phyloP scores from a whole-genome alignment of 225 moss, liverwort and hornwort species.

The Polytrichum commune region DNA sequence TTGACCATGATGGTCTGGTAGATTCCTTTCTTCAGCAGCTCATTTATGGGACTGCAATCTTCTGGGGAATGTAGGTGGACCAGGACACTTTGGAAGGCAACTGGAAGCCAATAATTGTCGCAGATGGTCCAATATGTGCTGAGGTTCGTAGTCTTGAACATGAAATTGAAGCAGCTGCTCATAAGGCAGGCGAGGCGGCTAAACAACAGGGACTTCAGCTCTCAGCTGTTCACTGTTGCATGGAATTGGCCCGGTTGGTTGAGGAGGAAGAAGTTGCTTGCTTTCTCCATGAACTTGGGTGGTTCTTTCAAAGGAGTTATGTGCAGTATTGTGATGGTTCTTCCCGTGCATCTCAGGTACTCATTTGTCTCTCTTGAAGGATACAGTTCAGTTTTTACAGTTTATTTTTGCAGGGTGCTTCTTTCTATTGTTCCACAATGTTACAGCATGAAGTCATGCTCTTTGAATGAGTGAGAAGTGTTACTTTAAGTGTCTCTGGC shows the following conservation, averaged over 20 bases:
- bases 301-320: constrained; percentile 73
- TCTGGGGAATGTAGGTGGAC: constrained; percentile 46
- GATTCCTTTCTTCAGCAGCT: no score
- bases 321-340: constrained; percentile 12
- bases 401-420: no score
- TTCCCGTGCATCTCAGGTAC: constrained; percentile 21
- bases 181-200: constrained; percentile 34
- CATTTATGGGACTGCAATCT: background rate
- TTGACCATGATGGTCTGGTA: no score
- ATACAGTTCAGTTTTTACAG: background rate
- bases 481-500: no score
- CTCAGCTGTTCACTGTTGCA: constrained; percentile 33
- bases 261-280: constrained; percentile 53
- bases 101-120: constrained; percentile 71
- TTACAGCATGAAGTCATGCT: no score
- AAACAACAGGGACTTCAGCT: constrained; percentile 12
- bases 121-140: constrained; percentile 52
- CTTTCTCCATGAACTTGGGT: constrained; percentile 84
- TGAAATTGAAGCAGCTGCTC: constrained; percentile 54
- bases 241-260: constrained; percentile 32
- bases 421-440: no score
- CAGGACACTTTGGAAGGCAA: constrained; percentile 53
- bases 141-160: constrained; percentile 73
- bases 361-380: constrained; percentile 8
- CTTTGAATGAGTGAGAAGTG: no score